Evolutionary conservation across 228 moss, liverwort and hornwort genomes (phyloP).

Genomic region (Sphagnum fallax): DNA sequence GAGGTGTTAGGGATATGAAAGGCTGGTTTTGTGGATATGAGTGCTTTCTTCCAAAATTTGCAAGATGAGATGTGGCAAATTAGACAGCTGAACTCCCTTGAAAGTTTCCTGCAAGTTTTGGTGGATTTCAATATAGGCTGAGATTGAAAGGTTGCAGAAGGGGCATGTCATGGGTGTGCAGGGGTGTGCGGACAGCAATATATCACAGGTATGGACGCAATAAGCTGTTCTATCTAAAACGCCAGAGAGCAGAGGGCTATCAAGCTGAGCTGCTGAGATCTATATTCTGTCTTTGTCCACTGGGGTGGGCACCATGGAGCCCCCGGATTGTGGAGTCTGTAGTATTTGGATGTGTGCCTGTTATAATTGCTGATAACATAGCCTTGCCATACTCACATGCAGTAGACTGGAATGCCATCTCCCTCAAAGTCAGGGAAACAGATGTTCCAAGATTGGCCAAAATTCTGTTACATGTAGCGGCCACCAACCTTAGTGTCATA

Average conservation of each 20-base stretch:
- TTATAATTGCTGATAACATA: constrained; percentile 90
- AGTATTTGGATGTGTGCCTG: constrained; percentile 78
- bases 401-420: constrained; percentile 72
- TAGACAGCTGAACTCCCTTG: too few species aligned
- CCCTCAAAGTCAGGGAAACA: constrained; percentile 56
- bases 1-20: too few species aligned
- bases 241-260: constrained; percentile 57
- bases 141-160: too few species aligned
- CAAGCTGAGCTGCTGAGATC: constrained; percentile 75
- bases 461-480: constrained; percentile 58
- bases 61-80: too few species aligned
- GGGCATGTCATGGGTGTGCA: constrained; percentile 11
- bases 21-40: too few species aligned
- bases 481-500: constrained; percentile 68
- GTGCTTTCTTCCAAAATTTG: too few species aligned
- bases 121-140: too few species aligned
- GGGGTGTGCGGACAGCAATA: constrained; percentile 66
- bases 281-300: constrained; percentile 74
- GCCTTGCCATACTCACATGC: constrained; percentile 69
- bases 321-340: constrained; percentile 91
- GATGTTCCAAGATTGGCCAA: constrained; percentile 61
- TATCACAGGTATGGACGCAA: constrained; percentile 67
- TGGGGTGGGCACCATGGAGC: constrained; percentile 99
- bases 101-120: too few species aligned
- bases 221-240: constrained; percentile 54